Conservation (phyloP, 2,329 filamentous ascomycete species). For the Triangularia verruculosa region DNA sequence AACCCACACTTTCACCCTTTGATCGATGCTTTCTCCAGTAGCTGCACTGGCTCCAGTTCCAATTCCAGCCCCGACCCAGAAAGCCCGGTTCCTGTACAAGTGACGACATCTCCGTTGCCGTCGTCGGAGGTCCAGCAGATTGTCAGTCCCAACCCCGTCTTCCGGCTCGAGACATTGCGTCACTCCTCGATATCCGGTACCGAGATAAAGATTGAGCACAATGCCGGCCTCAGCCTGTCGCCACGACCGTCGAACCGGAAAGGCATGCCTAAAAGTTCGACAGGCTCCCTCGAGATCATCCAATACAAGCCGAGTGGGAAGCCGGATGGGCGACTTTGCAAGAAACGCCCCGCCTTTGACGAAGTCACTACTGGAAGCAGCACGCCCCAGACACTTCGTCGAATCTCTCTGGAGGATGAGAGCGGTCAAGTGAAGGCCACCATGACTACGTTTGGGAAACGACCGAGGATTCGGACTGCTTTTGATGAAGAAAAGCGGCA, state of each 20-base stretch:
- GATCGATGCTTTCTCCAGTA: neutral
- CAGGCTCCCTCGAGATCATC: slow-evolving; percentile 15
- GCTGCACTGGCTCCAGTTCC: neutral
- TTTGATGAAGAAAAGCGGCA: slow-evolving; percentile 21
- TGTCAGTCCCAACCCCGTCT: neutral
- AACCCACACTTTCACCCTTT: neutral
- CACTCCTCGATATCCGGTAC: neutral
- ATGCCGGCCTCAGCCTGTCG: neutral
- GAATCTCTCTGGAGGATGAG: slow-evolving; percentile 11
- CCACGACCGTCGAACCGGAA: slow-evolving; percentile 1
- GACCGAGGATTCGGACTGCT: slow-evolving; percentile 11
- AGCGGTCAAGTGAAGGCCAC: slow-evolving; percentile 19
- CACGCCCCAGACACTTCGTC: slow-evolving; percentile 13
- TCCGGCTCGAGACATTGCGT: neutral
- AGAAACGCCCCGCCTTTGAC: slow-evolving; percentile 18
- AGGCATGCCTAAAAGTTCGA: neutral
- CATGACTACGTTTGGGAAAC: slow-evolving; percentile 22
- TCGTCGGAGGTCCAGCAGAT: neutral
- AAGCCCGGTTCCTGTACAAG: neutral
- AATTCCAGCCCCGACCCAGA: neutral
- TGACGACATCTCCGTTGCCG: neutral
- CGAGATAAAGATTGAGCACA: neutral
- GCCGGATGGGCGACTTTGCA: slow-evolving; percentile 7
- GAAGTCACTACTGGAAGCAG: neutral
- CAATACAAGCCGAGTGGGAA: slow-evolving; percentile 13